A percentile compares a stretch with the other conserved stretches of the same genome.
Evolutionary conservation across 2,329 filamentous ascomycete genomes (phyloP).

Genomic region (Pyrenophora teres): DNA sequence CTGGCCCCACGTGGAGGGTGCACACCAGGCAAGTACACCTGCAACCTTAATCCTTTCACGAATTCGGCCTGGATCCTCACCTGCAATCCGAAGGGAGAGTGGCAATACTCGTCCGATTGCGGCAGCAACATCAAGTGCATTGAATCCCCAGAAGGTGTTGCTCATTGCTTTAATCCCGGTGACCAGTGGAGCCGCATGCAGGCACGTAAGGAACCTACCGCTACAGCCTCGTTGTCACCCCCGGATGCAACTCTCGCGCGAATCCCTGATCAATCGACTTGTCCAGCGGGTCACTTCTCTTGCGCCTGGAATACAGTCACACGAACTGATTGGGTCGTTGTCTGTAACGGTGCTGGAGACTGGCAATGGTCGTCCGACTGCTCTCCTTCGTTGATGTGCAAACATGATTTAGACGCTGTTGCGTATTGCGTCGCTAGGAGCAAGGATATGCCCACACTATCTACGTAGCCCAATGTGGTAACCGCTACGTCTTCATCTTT

Average conservation of each 20-base stretch:
- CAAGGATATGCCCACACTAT: not conserved
- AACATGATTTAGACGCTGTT: not conserved
- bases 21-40: not conserved
- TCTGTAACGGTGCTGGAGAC: constrained; percentile 1
- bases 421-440: not conserved
- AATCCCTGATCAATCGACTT: not conserved
- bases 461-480: no score
- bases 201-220: not conserved
- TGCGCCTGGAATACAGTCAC: not conserved
- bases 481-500: no score
- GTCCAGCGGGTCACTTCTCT: not conserved
- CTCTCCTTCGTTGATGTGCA: not conserved
- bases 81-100: constrained; percentile 1
- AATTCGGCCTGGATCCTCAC: not conserved
- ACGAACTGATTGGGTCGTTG: not conserved
- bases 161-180: not conserved
- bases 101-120: constrained; percentile 2
- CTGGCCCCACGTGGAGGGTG: not conserved
- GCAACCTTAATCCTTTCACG: not conserved
- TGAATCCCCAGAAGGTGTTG: not conserved
- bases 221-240: not conserved
- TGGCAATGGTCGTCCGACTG: constrained; percentile 7
- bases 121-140: not conserved
- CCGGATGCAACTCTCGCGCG: not conserved
- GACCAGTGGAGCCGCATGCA: not conserved